Evolutionary conservation across 2,329 filamentous ascomycete genomes (phyloP), one percentile per base, ranked within the genome.

Genomic region (Pyricularia pennisetigena): DNA sequence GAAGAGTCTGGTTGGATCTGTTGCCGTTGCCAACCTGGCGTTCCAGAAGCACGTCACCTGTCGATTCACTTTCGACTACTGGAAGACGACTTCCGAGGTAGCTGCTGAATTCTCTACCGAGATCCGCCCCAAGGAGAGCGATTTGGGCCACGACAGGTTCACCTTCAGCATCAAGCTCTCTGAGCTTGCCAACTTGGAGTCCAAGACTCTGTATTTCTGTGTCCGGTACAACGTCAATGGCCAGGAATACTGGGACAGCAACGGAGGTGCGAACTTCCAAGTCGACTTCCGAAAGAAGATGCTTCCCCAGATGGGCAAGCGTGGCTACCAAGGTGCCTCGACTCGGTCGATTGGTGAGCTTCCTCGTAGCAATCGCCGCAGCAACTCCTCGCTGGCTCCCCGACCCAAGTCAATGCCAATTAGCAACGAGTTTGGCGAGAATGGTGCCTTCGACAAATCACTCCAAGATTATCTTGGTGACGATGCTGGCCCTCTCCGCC

Each of bases 41-140:
- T 99, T 97, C 80, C 86, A 94, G 68, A 99, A 99, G 80, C 79
- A 84, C 6, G 92, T 99, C 68, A 88, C 90, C n/a, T 94, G 93
- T 77, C 88, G 95, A 66, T 99, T 99, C 78, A 99, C 95, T 0
- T 85, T 97, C 64, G 95, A 99, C 78, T 95, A 97, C 80, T 99
- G 95, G 95, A 97, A 97, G 84, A 99, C 95, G 0, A 96, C 94
- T 0, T 99, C 95, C 0, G 95, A 99, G 76, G 91, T 98, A 1
- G 85, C 85, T 54, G 94, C 92, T n/a, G 93, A 97, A 74, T 99
- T 87, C 80, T 90, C 89, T 76, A 87, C 91, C 70, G 91, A 95
- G 79, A 86, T 94, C 64, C 87, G 88, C 62, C 79, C 79, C 5
- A 82, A 81, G 3, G 81, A 86, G 26, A 41, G 23, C n/a, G 14